A percentile compares a stretch with the other conserved stretches of the same genome.
phyloP scores from a whole-genome alignment of 805 yeast species.

The Candida rishiriensis region DNA sequence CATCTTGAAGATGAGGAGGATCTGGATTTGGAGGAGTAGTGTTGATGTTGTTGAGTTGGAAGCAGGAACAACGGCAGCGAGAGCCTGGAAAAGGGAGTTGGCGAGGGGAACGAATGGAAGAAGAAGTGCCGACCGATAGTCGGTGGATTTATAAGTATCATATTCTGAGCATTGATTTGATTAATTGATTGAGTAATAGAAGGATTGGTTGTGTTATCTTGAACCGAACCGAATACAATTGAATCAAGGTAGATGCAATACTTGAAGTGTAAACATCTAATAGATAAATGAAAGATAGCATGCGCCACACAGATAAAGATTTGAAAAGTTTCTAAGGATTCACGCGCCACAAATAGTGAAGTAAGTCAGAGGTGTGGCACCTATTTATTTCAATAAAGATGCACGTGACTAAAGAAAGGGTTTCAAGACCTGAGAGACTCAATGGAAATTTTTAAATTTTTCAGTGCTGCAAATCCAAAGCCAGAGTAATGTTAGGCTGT shows the following conservation, averaged over 20 bases:
- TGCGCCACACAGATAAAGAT: too few species aligned
- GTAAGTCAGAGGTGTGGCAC: too few species aligned
- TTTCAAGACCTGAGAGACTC: neutral
- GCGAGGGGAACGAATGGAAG: too few species aligned
- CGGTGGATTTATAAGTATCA: too few species aligned
- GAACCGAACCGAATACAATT: neutral
- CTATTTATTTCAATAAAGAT: too few species aligned
- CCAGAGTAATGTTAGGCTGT: too few species aligned
- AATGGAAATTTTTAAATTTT: neutral
- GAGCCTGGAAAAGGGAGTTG: too few species aligned
- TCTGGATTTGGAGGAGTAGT: conserved; percentile 17
- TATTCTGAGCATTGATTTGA: too few species aligned
- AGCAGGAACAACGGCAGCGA: neutral
- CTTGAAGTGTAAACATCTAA: neutral
- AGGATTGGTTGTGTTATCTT: neutral
- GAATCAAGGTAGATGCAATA: too few species aligned
- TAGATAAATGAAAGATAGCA: neutral
- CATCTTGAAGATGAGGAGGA: conserved; percentile 63
- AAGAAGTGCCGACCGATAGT: too few species aligned
- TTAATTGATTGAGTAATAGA: neutral
- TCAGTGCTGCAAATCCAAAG: neutral
- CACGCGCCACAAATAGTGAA: too few species aligned
- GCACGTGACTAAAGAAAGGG: conserved; percentile 17
- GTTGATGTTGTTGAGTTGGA: neutral
- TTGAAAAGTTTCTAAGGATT: too few species aligned